These are phyloP conservation scores for Ustilago nuda DNA, from an alignment of 1,284 basidiomycete species.

Conservation along the genomic window DNA sequence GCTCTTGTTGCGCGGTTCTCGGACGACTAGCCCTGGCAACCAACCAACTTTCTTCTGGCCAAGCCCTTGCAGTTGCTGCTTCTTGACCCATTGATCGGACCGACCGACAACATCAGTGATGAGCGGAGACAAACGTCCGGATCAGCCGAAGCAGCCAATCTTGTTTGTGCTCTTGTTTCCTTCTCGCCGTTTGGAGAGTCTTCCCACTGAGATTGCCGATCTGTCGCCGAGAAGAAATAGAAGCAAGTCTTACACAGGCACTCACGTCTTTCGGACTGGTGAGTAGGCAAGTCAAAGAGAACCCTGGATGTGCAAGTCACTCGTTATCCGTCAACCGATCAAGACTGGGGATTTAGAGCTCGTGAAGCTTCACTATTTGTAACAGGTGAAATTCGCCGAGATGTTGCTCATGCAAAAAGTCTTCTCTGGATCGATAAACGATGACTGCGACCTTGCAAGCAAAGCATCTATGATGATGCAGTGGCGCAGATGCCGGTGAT, in stretches of 20 bases:
- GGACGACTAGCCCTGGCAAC: neutral
- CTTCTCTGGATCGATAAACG: slow-evolving; percentile 34
- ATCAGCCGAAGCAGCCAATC: slow-evolving; percentile 17
- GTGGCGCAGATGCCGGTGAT: slow-evolving; percentile 12
- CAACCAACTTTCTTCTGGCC: neutral
- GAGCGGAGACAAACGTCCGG: slow-evolving; percentile 10
- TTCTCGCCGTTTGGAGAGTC: neutral
- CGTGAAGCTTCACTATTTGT: slow-evolving; percentile 14
- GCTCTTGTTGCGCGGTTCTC: neutral
- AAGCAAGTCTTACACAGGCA: neutral
- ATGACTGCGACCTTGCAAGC: neutral
- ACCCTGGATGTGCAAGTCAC: slow-evolving; percentile 12
- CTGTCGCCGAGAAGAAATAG: slow-evolving; percentile 8
- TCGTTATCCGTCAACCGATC: slow-evolving; percentile 23
- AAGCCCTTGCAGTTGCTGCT: neutral
- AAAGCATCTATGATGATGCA: slow-evolving; percentile 1
- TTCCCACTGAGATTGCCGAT: slow-evolving; percentile 14
- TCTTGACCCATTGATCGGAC: neutral
- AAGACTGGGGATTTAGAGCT: slow-evolving; percentile 20
- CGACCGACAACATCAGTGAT: neutral
- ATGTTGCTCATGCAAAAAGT: slow-evolving; percentile 16
- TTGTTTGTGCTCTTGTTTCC: neutral
- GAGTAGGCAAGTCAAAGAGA: slow-evolving; percentile 6
- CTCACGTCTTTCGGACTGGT: slow-evolving; percentile 4
- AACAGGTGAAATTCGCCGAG: slow-evolving; percentile 11